phyloP scores from a whole-genome alignment of 768 basidiomycete species.

The Clathrus columnatus region DNA sequence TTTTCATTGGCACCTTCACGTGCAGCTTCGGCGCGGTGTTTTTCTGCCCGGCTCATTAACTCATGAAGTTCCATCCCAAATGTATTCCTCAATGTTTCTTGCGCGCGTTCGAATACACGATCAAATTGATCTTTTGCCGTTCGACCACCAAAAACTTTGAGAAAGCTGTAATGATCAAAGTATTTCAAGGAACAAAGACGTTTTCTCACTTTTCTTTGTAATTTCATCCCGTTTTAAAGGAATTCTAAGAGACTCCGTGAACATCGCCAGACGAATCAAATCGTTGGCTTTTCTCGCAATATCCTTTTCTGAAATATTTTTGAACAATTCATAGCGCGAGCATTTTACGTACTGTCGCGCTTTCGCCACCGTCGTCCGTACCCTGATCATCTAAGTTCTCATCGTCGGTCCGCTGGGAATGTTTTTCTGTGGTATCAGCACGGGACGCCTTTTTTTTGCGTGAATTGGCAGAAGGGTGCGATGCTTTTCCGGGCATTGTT shows the following conservation, averaged over 20 bases:
- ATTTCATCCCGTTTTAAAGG: slow-evolving; percentile 77
- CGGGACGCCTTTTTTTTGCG: slow-evolving; percentile 26
- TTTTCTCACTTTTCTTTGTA: slow-evolving; percentile 60
- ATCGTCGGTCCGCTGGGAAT: slow-evolving; percentile 39
- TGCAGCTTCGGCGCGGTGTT: slow-evolving; percentile 35
- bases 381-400: slow-evolving; percentile 26
- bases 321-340: not conserved
- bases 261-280: slow-evolving; percentile 74
- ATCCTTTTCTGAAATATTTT: slow-evolving; percentile 35
- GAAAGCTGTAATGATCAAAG: slow-evolving; percentile 23
- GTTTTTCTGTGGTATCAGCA: slow-evolving; percentile 69
- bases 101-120: slow-evolving; percentile 53
- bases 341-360: not conserved
- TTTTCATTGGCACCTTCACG: slow-evolving; percentile 31
- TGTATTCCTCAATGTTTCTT: slow-evolving; percentile 48
- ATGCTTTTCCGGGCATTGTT: not conserved
- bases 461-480: slow-evolving; percentile 24
- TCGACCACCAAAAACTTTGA: slow-evolving; percentile 34
- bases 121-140: slow-evolving; percentile 50
- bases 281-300: slow-evolving; percentile 56
- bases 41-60: slow-evolving; percentile 52
- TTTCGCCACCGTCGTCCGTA: slow-evolving; percentile 6
- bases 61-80: slow-evolving; percentile 86
- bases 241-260: slow-evolving; percentile 61
- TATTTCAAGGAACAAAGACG: not conserved